Evolutionary conservation across 768 basidiomycete genomes (phyloP).

Genomic region (Daedalea quercina): DNA sequence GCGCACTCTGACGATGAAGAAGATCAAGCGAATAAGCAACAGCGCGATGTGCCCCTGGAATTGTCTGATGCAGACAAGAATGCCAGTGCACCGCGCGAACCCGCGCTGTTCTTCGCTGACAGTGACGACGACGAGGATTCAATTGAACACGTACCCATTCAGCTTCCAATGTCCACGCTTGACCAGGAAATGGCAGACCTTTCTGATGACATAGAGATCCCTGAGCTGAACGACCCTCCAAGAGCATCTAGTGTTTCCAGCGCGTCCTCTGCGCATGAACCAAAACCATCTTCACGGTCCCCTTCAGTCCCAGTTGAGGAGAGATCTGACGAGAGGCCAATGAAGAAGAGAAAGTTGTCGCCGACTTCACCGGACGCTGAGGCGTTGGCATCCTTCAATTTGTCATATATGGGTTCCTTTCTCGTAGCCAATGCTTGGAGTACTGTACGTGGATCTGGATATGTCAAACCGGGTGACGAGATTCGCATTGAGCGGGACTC

Average conservation of each 20-base stretch:
- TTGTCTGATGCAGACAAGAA: not conserved
- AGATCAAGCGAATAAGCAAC: constrained; percentile 9
- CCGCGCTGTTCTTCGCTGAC: constrained; percentile 31
- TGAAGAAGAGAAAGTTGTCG: constrained; percentile 44
- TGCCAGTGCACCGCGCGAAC: constrained; percentile 6
- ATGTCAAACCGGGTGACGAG: constrained; percentile 58
- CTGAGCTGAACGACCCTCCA: constrained; percentile 18
- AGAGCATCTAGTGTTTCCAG: constrained; percentile 37
- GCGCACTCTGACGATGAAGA: constrained; percentile 49
- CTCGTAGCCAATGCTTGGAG: constrained; percentile 74
- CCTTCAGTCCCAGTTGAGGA: not conserved
- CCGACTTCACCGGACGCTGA: constrained; percentile 6
- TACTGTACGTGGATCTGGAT: constrained; percentile 66
- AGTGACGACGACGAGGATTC: constrained; percentile 40
- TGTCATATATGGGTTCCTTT: constrained; percentile 58
- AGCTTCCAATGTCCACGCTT: not conserved
- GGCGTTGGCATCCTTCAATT: constrained; percentile 18
- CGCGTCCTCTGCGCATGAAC: constrained; percentile 24
- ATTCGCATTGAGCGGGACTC: constrained; percentile 52
- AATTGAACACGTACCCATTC: not conserved
- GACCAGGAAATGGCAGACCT: constrained; percentile 5
- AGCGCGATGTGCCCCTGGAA: not conserved
- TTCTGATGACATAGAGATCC: constrained; percentile 15
- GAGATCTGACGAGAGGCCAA: constrained; percentile 22
- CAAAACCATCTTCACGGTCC: constrained; percentile 19